Percentiles rank a stretch among this genome's conserved stretches.
phyloP scores from a whole-genome alignment of 768 basidiomycete species.

The Serendipita indica region DNA sequence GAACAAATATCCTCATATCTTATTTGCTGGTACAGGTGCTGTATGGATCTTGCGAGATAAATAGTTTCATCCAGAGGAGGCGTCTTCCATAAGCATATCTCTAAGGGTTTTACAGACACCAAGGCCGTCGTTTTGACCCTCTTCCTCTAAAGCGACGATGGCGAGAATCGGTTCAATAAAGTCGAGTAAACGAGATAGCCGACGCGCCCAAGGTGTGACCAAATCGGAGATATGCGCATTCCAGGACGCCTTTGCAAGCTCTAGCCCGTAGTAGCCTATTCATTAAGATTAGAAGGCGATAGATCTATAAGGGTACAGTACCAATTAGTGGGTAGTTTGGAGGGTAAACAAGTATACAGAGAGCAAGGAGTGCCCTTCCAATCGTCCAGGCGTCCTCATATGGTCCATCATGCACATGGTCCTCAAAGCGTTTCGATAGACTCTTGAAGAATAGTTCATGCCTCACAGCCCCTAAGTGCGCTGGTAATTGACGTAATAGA shows the following conservation, averaged over 20 bases:
- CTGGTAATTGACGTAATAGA: slow-evolving; percentile 25
- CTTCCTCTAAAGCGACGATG: background rate
- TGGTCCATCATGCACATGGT: slow-evolving; percentile 50
- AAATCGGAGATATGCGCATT: slow-evolving; percentile 35
- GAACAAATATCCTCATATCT: background rate
- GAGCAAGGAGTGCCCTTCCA: slow-evolving; percentile 44
- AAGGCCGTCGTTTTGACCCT: background rate
- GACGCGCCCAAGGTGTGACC: background rate
- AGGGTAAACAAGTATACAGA: slow-evolving; percentile 60
- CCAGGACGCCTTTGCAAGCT: slow-evolving; percentile 66
- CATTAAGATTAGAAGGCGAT: background rate
- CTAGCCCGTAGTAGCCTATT: slow-evolving; percentile 58
- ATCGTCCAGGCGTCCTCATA: slow-evolving; percentile 36
- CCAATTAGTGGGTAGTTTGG: slow-evolving; percentile 71
- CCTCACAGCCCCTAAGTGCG: slow-evolving; percentile 29
- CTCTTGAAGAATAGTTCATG: slow-evolving; percentile 42
- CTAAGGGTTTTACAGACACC: background rate
- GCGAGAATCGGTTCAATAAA: background rate
- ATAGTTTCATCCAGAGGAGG: background rate
- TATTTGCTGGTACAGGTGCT: background rate
- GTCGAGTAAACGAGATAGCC: background rate
- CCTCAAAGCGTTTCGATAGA: slow-evolving; percentile 50
- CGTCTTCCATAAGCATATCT: background rate
- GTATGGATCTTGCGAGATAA: background rate
- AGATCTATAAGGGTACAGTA: slow-evolving; percentile 18